These are phyloP conservation scores for Aciculosporium take DNA, from an alignment of 2,329 filamentous ascomycete species.

Conservation along the genomic window DNA sequence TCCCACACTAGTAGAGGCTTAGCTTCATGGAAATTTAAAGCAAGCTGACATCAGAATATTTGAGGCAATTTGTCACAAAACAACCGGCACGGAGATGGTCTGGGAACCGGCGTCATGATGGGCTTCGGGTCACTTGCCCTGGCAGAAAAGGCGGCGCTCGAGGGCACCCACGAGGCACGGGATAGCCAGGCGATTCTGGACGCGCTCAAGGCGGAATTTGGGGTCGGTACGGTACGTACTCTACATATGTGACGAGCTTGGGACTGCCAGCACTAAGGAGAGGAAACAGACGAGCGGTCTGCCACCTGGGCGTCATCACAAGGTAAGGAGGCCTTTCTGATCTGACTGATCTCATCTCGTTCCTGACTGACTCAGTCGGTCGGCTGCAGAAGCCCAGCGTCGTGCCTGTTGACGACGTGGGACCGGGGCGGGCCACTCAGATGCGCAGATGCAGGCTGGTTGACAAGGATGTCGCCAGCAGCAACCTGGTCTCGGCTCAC, in stretches of 20 bases:
- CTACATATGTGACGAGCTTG: background rate
- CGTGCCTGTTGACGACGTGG: background rate
- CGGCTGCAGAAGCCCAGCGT: slow-evolving; percentile 1
- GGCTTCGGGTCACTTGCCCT: slow-evolving; percentile 13
- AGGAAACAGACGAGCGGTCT: slow-evolving; percentile 5
- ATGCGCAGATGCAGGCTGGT: background rate
- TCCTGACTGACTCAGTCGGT: background rate
- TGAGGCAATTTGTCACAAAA: background rate
- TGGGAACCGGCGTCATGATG: slow-evolving; percentile 14
- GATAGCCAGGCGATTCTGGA: slow-evolving; percentile 30
- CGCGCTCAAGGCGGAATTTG: slow-evolving; percentile 24
- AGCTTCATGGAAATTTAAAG: background rate
- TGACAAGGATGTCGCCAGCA: slow-evolving; percentile 3
- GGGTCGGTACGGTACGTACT: slow-evolving; percentile 25
- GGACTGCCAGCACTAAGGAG: background rate
- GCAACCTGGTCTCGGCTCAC: background rate
- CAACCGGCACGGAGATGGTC: slow-evolving; percentile 10
- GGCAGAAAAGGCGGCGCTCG: slow-evolving; percentile 13
- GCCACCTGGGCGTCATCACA: background rate
- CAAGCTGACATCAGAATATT: background rate
- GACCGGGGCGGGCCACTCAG: background rate
- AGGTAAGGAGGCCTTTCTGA: background rate
- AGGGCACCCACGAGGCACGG: slow-evolving; percentile 25
- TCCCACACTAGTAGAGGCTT: background rate
- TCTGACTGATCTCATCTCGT: background rate